Evolutionary conservation across 1,139 yeast species (phyloP), one percentile per base, ranked within the genome.

Genomic region (Wickerhamomyces sp.): DNA sequence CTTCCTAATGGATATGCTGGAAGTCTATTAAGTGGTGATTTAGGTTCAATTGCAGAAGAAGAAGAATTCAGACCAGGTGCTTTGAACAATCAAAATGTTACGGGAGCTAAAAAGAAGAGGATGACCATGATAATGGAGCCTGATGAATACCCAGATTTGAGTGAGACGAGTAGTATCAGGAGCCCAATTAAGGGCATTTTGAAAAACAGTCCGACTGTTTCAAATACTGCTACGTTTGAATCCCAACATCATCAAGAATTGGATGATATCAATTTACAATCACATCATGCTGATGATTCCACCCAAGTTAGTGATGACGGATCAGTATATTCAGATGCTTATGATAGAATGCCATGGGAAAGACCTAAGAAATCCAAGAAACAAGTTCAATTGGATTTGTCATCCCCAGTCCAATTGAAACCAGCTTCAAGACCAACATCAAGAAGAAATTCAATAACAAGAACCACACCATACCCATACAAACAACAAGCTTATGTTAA

Each of bases 261-360:
- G 36, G 15, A 14, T 8, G 26, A 14, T n/a, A 8, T 7, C n/a
- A 10, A 34, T 7, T 18, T 15, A n/a, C 10, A 34, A 18, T 18
- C 13, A 34, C 7, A 10, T 9, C 27, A 18, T 14, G 11, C 6
- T 10, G 31, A 29, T 10, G 6, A 9, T 6, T 10, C 31, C 3
- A 51, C 49, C 6, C 50, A 47, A 14, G 42, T 45, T 2, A 51
- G 55, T 40, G 58, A 55, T 41, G 54, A 53, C 40, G 59, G 52
- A 2, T 53, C 58, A 34, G 47, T 57, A 4, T 57, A 56, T 42
- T 51, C 58, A 9, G 61, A 57, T 46, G 61, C 61, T 5, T 36
- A 45, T 43, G 61, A 57, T 6, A 46, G 35, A 2, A 29, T 51
- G 30, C 58, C 57, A 5, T 23, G 37, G 9, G 46, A 27, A 26